Evolutionary conservation across 2,329 filamentous ascomycete species (phyloP), one percentile per base, ranked within the genome.

Genomic region (Stachybotrys elegans): DNA sequence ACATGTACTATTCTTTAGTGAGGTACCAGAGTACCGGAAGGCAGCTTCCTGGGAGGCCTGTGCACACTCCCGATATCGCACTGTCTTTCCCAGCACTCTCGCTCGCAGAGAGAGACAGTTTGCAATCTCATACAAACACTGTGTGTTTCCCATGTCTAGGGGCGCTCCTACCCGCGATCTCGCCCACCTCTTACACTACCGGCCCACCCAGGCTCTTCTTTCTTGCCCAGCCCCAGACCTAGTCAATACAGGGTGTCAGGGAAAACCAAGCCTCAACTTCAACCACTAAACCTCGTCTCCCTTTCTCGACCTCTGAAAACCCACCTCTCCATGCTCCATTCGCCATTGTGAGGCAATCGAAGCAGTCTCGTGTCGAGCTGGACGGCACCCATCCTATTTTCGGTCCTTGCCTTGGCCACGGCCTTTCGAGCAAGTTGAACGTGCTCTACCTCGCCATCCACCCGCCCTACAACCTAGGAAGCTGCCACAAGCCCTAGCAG

Each of bases 191-290:
- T n/a, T n/a, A n/a, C n/a, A n/a, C n/a, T n/a, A n/a, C 34, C n/a
- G 17, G 17, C 34, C 16, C 13, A 43, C 41, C 41, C 39, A 22
- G 22, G 34, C 42, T 39, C 42, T 43, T 43, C 40, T 35, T 38
- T 27, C 29, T n/a, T n/a, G n/a, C n/a, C n/a, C n/a, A n/a, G n/a
- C n/a, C n/a, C 42, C 32, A 43, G 42, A 6, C 22, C 41, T 8
- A 40, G 21, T 13, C 34, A 21, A 54, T 53, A 58, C 63, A 65
- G 56, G 60, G 60, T 60, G 55, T 50, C 48, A 35, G 51, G 53
- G 58, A 67, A 67, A 67, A 63, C 65, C 64, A 68, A 68, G 65
- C 66, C 64, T 69, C 66, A 66, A 57, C 59, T 51, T 61, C 57
- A 54, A 52, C 54, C 46, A 49, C 51, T 52, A 52, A 55, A 53